Percentiles rank a stretch among this genome's conserved stretches.
These are phyloP conservation scores for Wickerhamiella galacta DNA, from an alignment of 805 yeast species.

Conservation along the genomic window DNA sequence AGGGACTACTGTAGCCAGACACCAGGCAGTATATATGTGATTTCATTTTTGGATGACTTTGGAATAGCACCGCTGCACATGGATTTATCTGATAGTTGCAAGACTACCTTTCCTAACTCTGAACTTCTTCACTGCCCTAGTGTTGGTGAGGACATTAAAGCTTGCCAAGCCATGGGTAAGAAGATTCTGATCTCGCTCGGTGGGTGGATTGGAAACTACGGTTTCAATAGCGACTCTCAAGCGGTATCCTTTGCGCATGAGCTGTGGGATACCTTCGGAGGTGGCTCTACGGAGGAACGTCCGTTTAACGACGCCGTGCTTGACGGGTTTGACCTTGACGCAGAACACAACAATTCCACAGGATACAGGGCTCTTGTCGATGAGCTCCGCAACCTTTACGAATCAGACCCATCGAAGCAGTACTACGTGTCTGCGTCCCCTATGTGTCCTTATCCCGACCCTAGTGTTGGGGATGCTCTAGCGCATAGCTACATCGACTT, in stretches of 20 bases:
- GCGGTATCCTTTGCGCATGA: slow-evolving; percentile 43
- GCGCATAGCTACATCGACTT: slow-evolving; percentile 58
- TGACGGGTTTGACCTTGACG: slow-evolving; percentile 74
- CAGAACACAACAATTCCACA: slow-evolving; percentile 37
- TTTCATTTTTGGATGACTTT: slow-evolving; percentile 55
- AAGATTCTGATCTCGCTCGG: slow-evolving; percentile 64
- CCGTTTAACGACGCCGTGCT: slow-evolving; percentile 59
- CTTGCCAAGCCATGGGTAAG: slow-evolving; percentile 68
- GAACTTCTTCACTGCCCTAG: slow-evolving; percentile 30
- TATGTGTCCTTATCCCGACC: slow-evolving; percentile 81
- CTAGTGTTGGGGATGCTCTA: slow-evolving; percentile 43
- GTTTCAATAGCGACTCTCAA: slow-evolving; percentile 32
- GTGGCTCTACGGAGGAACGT: slow-evolving; percentile 25
- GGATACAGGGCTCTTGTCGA: slow-evolving; percentile 55
- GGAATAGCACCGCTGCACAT: slow-evolving; percentile 27
- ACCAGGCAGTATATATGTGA: slow-evolving; percentile 41
- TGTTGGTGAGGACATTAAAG: slow-evolving; percentile 45
- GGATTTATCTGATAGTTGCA: slow-evolving; percentile 43
- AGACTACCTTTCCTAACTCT: slow-evolving; percentile 22
- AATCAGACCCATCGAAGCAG: slow-evolving; percentile 34
- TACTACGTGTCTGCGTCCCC: slow-evolving; percentile 83
- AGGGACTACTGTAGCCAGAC: slow-evolving; percentile 48
- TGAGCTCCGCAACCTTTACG: slow-evolving; percentile 28
- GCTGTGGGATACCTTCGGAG: slow-evolving; percentile 40
- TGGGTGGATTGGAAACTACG: slow-evolving; percentile 48